phyloP scores from a whole-genome alignment of 23 red algal genomes.

The Gracilaria caudata region DNA sequence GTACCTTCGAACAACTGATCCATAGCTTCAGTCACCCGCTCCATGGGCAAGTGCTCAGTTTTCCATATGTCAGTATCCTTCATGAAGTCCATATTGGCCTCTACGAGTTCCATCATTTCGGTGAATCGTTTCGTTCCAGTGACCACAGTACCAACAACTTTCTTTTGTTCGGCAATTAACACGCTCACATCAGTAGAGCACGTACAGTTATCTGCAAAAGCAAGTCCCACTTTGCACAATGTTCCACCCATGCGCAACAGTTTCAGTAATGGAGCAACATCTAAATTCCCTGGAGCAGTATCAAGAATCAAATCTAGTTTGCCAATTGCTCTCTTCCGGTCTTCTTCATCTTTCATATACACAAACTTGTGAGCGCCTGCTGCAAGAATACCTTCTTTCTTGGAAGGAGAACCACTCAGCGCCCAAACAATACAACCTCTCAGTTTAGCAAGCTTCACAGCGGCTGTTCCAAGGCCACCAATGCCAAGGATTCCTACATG shows the following conservation, averaged over 20 bases:
- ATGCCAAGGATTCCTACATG: slow-evolving; percentile 39
- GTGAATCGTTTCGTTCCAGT: slow-evolving; percentile 43
- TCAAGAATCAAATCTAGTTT: slow-evolving; percentile 60
- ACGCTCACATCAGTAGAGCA: neutral
- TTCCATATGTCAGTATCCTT: slow-evolving; percentile 40
- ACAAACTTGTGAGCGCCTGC: slow-evolving; percentile 58
- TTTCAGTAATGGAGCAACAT: neutral
- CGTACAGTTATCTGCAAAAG: slow-evolving; percentile 1
- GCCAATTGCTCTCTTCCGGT: neutral
- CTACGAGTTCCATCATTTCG: slow-evolving; percentile 56
- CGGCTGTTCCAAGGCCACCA: slow-evolving; percentile 48
- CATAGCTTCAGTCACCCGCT: slow-evolving; percentile 55
- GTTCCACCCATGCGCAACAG: slow-evolving; percentile 34
- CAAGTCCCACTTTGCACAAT: slow-evolving; percentile 33
- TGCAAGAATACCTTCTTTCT: slow-evolving; percentile 39
- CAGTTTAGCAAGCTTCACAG: slow-evolving; percentile 52
- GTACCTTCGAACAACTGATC: slow-evolving; percentile 5
- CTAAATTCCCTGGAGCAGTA: slow-evolving; percentile 33
- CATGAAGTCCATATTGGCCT: slow-evolving; percentile 45
- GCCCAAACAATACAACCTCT: slow-evolving; percentile 21
- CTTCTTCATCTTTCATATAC: slow-evolving; percentile 26
- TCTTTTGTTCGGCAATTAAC: slow-evolving; percentile 36
- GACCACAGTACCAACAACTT: slow-evolving; percentile 22
- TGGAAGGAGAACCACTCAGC: slow-evolving; percentile 25
- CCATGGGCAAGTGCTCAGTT: slow-evolving; percentile 44